These are phyloP conservation scores for Euphorbia schlechtendalii DNA, from an alignment of 441 rosid genomes.

Conservation along the genomic window DNA sequence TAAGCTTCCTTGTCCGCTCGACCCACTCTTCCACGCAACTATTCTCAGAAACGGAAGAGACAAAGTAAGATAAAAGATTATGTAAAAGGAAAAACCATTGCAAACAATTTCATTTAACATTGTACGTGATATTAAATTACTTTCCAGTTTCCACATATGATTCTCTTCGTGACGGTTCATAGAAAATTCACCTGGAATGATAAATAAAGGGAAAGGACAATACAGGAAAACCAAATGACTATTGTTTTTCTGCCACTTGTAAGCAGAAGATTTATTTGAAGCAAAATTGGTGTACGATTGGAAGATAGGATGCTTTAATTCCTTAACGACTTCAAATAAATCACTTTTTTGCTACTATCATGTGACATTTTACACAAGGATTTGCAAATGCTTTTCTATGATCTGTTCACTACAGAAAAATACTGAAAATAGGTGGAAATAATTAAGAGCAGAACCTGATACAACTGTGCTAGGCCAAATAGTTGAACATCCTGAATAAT, in stretches of 20 bases:
- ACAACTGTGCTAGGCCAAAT: slow-evolving; percentile 91
- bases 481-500: slow-evolving; percentile 95
- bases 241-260: neutral
- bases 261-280: neutral
- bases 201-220: neutral
- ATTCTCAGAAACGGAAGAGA: slow-evolving; percentile 19
- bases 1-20: slow-evolving; percentile 97
- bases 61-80: slow-evolving; percentile 9
- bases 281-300: neutral
- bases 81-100: neutral
- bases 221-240: neutral
- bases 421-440: slow-evolving; percentile 13
- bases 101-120: neutral
- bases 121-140: neutral
- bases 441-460: slow-evolving; percentile 57
- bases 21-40: slow-evolving; percentile 99
- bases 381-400: slow-evolving; percentile 4
- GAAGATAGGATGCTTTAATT: neutral
- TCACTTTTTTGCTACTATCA: neutral
- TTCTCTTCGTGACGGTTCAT: neutral
- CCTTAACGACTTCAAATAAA: slow-evolving; percentile 11
- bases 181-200: neutral
- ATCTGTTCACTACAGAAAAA: neutral
- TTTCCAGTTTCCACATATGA: neutral
- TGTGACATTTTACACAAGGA: slow-evolving; percentile 7